Base-by-base conservation (phyloP, 2,329 filamentous ascomycete genomes). In the Ceratocystiopsis brevicomis region DNA sequence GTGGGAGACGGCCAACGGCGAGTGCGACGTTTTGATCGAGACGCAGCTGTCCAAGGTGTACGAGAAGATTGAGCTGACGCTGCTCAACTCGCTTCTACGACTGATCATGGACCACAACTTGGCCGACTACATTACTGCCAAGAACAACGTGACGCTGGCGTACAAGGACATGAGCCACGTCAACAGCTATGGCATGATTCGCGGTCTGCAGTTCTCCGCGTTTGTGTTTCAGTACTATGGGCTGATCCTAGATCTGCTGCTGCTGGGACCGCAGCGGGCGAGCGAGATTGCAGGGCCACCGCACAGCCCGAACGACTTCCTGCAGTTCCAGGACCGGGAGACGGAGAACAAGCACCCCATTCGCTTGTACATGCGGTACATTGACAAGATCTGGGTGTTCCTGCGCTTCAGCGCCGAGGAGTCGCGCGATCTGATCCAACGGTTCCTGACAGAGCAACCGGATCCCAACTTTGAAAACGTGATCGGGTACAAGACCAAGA, bases 121-220 rank as follows among this genome's bases (percentile, higher is more conserved):
- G 64, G 90, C 90, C 6, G 92, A 98, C 60, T 98, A 98, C 63
- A 98, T 98, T 56, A 95, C 88, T 1, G 86, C 88, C 35, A 98
- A 98, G 73, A 98, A 98, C 68, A 98, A 98, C 56, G 90, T 98
- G 13, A 88, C 95, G 59, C 73, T 98, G 49, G 95, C 92, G 49
- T 98, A 98, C 69, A 98, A 98, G 66, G 90, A 98, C 54, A 98
- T 98, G 90, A 96, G 95, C 57, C 90, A 98, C 56, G 90, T 92
- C 57, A 98, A 98, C 63, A 92, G 85, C 57, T 98, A 96, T 57
- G 90, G 90, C 52, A 82, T 98, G 81, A 95, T 98, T 54, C 85
- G 90, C 54, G 90, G 92, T 52, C 71, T 98, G 15, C 92, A 98
- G 52, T 98, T 98, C 63, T 95, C 90, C 2, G 90, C 85, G 0